phyloP scores from a whole-genome alignment of 371 early-diverging fungal genomes.

The Mucor plumbeus region DNA sequence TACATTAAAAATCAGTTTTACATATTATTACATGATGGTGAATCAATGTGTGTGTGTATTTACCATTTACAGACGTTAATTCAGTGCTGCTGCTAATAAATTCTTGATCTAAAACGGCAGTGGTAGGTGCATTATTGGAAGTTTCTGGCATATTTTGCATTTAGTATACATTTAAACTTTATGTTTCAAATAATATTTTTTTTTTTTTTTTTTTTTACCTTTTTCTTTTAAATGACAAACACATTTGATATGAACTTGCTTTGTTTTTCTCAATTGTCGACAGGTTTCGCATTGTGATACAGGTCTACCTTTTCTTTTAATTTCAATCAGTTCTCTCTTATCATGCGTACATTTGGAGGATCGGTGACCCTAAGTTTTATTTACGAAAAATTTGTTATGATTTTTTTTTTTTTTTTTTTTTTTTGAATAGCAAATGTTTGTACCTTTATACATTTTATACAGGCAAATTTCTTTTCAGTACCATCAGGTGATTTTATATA shows the following conservation, averaged over 20 bases:
- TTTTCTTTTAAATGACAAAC: conserved; percentile 51
- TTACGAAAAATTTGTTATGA: not conserved
- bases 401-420: too few species aligned
- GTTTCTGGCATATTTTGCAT: too few species aligned
- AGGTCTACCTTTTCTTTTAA: conserved; percentile 80
- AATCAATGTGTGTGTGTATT: not conserved
- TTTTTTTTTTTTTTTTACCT: conserved; percentile 1
- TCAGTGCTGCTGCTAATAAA: not conserved
- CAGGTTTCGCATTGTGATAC: conserved; percentile 78
- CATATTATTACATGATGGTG: not conserved
- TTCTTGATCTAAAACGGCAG: not conserved
- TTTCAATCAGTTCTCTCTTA: conserved; percentile 68
- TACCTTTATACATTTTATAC: conserved; percentile 54
- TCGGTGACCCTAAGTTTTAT: conserved; percentile 59
- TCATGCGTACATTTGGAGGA: conserved; percentile 63
- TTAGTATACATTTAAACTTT: too few species aligned
- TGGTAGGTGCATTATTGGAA: too few species aligned
- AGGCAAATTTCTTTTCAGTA: conserved; percentile 45
- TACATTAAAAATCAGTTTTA: not conserved
- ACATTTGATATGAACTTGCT: conserved; percentile 77
- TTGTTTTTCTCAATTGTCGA: conserved; percentile 70
- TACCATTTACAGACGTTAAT: not conserved
- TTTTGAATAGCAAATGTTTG: not conserved
- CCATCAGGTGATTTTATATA: conserved; percentile 43
- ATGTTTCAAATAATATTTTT: too few species aligned